Conservation (phyloP, 2,329 filamentous ascomycete species). For the Aspergillus sp. region DNA sequence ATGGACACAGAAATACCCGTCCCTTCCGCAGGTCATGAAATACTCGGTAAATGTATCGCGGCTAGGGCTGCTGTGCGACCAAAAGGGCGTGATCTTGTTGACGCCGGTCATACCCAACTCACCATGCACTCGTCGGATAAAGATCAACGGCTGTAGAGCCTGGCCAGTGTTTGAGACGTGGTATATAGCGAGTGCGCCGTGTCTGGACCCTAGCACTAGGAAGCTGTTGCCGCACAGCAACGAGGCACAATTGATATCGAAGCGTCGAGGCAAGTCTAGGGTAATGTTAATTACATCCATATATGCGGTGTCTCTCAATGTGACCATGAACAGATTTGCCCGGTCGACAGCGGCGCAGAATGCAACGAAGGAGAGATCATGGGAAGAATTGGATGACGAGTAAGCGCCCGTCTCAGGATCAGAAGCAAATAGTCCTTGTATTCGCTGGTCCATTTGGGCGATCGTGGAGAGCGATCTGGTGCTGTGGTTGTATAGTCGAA, state of each 20-base stretch:
- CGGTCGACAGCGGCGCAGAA: conserved; percentile 17
- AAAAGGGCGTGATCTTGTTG: conserved; percentile 47
- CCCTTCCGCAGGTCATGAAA: conserved; percentile 64
- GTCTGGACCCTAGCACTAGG: conserved; percentile 48
- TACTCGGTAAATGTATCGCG: conserved; percentile 15
- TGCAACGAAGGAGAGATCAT: conserved; percentile 16
- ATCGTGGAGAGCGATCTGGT: conserved; percentile 19
- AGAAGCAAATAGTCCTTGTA: conserved; percentile 21
- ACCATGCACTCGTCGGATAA: conserved; percentile 34
- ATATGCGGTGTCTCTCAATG: conserved; percentile 6
- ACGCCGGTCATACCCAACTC: conserved; percentile 48
- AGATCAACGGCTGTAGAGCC: conserved; percentile 14
- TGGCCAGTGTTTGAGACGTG: conserved; percentile 10
- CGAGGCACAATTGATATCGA: conserved; percentile 44
- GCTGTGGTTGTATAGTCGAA: conserved; percentile 28
- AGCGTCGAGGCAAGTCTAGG: conserved; percentile 33
- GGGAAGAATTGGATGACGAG: conserved; percentile 1
- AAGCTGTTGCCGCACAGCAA: conserved; percentile 22
- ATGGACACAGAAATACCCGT: conserved; percentile 66
- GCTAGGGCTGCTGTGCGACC: conserved; percentile 5
- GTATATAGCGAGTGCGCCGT: conserved; percentile 46
- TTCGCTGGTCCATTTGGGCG: conserved; percentile 16
- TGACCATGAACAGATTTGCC: conserved; percentile 21
- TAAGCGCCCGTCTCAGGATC: conserved; percentile 6
- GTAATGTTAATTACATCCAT: conserved; percentile 31